Conservation (phyloP, 192 early-diverging fungal species). For the Piromyces finnis region DNA sequence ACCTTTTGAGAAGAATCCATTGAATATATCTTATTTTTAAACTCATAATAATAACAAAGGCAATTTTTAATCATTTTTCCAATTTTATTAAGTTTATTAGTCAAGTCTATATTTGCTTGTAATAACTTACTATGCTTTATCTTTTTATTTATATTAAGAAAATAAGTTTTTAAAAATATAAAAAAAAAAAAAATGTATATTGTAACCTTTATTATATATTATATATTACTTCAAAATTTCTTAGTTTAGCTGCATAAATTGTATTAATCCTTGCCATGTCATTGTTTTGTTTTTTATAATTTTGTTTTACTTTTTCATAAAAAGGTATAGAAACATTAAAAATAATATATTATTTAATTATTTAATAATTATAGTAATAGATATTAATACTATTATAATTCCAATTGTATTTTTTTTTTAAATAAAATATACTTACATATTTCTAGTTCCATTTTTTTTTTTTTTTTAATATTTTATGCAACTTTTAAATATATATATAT, state of each 20-base stretch:
- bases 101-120: not conserved
- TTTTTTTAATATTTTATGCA: too few relatives aligned
- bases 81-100: not conserved
- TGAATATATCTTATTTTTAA: not conserved
- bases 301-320: not conserved
- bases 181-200: too few relatives aligned
- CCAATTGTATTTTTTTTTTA: too few relatives aligned
- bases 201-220: too few relatives aligned
- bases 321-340: too few relatives aligned
- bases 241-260: not conserved
- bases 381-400: too few relatives aligned
- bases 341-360: too few relatives aligned
- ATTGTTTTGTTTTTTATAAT: not conserved
- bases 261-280: not conserved
- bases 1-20: not conserved
- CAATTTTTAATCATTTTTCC: not conserved
- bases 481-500: too few relatives aligned
- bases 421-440: too few relatives aligned
- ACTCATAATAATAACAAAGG: not conserved
- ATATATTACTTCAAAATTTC: not conserved
- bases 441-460: too few relatives aligned
- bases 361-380: too few relatives aligned
- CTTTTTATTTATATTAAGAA: not conserved
- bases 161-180: too few relatives aligned
- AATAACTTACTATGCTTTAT: not conserved